A percentile compares a stretch with the other conserved stretches of the same genome.
These are phyloP conservation scores for Verticillium longisporum DNA, from an alignment of 2,329 filamentous ascomycete species.

Conservation along the genomic window DNA sequence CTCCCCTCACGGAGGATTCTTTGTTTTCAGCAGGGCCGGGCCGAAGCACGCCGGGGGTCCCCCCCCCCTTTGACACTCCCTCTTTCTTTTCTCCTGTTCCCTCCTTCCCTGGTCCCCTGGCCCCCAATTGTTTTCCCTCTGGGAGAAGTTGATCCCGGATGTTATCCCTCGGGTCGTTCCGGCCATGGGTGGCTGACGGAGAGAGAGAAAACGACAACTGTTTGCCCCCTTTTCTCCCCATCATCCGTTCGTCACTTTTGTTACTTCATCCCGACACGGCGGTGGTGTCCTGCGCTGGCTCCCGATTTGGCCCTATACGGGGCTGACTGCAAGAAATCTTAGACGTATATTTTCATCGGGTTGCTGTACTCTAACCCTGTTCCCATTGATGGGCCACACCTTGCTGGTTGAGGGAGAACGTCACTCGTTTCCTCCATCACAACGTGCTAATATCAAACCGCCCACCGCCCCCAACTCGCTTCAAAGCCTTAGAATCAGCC, in stretches of 20 bases:
- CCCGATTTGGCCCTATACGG: background rate
- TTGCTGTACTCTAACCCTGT: background rate
- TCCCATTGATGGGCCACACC: background rate
- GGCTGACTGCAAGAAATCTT: background rate
- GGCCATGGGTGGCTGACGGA: too few relatives aligned
- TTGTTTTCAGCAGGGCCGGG: too few relatives aligned
- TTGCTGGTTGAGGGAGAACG: too few relatives aligned
- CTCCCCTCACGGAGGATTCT: too few relatives aligned
- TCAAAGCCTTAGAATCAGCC: conserved; percentile 17
- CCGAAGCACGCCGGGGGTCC: too few relatives aligned
- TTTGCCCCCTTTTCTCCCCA: too few relatives aligned
- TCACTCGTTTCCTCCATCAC: background rate
- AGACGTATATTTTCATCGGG: background rate
- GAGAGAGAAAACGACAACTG: too few relatives aligned
- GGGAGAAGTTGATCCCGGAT: too few relatives aligned
- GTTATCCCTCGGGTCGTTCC: too few relatives aligned
- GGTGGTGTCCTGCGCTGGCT: background rate
- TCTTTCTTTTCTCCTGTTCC: background rate
- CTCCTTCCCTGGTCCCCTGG: background rate
- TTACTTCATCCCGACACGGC: background rate
- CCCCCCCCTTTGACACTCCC: too few relatives aligned
- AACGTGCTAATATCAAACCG: background rate
- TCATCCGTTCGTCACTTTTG: background rate
- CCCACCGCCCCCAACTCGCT: background rate
- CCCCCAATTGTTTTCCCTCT: too few relatives aligned